Evolutionary conservation across 148 eudicot species (phyloP).

Genomic region (Drosera capensis): DNA sequence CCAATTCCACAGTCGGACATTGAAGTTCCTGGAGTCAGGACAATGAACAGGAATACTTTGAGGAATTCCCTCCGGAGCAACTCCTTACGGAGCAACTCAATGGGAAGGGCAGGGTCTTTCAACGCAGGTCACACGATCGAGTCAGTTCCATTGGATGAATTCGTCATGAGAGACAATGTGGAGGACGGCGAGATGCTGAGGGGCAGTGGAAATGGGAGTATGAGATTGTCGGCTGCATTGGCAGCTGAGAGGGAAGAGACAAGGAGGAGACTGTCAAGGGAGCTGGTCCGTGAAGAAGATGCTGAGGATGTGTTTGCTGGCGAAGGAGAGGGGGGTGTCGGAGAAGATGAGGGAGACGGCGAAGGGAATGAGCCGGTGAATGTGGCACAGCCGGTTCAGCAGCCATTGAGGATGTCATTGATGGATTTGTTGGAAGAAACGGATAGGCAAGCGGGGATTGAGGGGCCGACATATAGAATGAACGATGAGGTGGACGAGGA

Average conservation of each 20-base stretch:
- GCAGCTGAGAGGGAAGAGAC: constrained; percentile 33
- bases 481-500: constrained; percentile 25
- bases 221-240: constrained; percentile 32
- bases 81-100: constrained; percentile 9
- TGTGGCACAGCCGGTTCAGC: background rate
- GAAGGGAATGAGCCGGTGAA: constrained; percentile 7
- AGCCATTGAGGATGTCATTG: constrained; percentile 49
- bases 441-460: constrained; percentile 46
- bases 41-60: background rate
- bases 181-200: constrained; percentile 10
- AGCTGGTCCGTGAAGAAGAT: constrained; percentile 9
- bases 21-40: background rate
- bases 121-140: background rate
- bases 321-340: constrained; percentile 11
- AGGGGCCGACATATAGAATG: constrained; percentile 31
- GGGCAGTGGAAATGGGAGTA: constrained; percentile 18
- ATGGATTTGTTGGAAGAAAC: constrained; percentile 82
- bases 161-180: constrained; percentile 2
- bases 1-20: constrained; percentile 7
- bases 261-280: constrained; percentile 19
- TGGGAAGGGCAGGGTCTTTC: constrained; percentile 4
- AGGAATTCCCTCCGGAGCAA: constrained; percentile 8
- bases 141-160: constrained; percentile 14
- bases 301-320: constrained; percentile 9
- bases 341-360: background rate